Conservation (phyloP, 2,329 filamentous ascomycete species). For the Ascochyta viciae-villosae region DNA sequence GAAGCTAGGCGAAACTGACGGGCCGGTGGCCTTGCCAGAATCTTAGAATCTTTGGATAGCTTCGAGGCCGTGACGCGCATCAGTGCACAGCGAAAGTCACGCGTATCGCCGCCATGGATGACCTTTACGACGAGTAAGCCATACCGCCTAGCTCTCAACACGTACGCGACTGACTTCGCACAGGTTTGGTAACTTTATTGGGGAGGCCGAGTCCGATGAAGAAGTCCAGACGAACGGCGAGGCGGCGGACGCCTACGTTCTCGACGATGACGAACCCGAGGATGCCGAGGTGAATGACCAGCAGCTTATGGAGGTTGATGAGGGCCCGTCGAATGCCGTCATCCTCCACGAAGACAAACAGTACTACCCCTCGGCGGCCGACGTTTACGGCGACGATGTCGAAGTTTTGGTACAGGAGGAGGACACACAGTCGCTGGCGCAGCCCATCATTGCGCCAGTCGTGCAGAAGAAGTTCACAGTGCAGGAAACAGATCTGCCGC, state of each 20-base stretch:
- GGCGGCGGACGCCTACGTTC: constrained; percentile 79
- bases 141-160: background rate
- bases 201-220: constrained; percentile 88
- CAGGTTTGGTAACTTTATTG: constrained; percentile 98
- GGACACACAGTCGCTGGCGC: constrained; percentile 88
- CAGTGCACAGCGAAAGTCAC: constrained; percentile 20
- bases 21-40: constrained; percentile 27
- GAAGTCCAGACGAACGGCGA: constrained; percentile 81
- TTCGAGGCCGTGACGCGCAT: constrained; percentile 32
- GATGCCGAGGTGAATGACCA: constrained; percentile 65
- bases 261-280: constrained; percentile 69
- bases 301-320: constrained; percentile 93
- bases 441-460: constrained; percentile 92
- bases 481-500: constrained; percentile 88
- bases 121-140: constrained; percentile 92
- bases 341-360: constrained; percentile 98
- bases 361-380: constrained; percentile 97
- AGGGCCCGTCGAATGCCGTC: constrained; percentile 94
- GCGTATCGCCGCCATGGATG: constrained; percentile 71
- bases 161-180: constrained; percentile 25
- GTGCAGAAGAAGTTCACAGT: constrained; percentile 96
- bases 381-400: constrained; percentile 92
- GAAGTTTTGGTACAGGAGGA: constrained; percentile 97
- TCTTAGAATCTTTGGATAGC: constrained; percentile 36
- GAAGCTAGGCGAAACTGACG: constrained; percentile 9